Evolutionary conservation across 1,284 basidiomycete species (phyloP).

Genomic region (Leccinum subrobustum): DNA sequence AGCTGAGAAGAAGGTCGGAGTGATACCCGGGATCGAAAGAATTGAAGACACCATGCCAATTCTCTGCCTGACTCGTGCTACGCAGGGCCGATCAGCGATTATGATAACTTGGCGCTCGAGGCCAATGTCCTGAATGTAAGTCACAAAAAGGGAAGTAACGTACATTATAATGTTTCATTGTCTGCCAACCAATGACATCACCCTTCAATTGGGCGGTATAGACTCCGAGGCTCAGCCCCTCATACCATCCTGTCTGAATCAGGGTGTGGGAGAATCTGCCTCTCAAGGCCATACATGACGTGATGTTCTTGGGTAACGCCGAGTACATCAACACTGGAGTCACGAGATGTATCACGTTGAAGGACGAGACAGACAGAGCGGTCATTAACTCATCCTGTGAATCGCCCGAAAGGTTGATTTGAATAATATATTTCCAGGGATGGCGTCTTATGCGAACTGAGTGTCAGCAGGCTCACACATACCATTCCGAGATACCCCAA

Average conservation of each 20-base stretch:
- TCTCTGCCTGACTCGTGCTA: not conserved
- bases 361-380: conserved; percentile 17
- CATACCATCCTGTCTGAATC: conserved; percentile 30
- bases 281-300: conserved; percentile 24
- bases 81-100: not conserved
- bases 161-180: conserved; percentile 9
- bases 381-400: conserved; percentile 17
- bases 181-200: not conserved
- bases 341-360: conserved; percentile 28
- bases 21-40: not conserved
- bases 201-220: conserved; percentile 23
- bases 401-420: conserved; percentile 30
- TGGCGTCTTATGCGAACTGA: conserved; percentile 20
- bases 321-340: conserved; percentile 30
- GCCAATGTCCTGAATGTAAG: not conserved
- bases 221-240: conserved; percentile 36
- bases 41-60: not conserved
- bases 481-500: conserved; percentile 33
- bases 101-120: not conserved
- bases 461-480: not conserved
- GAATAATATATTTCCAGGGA: conserved; percentile 15
- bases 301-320: conserved; percentile 13
- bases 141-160: not conserved
- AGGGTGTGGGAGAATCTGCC: conserved; percentile 36
- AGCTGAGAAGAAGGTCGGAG: not conserved